Conservation (phyloP, 2,329 filamentous ascomycete genomes). For the Fusarium sp. region DNA sequence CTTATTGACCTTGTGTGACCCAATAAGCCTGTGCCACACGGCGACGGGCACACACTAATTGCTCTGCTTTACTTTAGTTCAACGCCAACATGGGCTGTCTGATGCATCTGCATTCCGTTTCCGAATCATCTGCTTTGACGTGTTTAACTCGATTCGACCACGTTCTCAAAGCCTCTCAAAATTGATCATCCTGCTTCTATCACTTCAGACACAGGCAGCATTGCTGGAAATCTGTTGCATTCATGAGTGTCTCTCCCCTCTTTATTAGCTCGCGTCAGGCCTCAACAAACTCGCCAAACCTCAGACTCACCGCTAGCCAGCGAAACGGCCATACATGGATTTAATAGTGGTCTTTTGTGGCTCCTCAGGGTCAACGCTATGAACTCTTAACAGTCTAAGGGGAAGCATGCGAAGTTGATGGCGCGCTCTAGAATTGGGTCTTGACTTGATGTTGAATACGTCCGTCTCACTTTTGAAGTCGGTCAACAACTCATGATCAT, state of each 20-base stretch:
- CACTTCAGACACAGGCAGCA: slow-evolving; percentile 2
- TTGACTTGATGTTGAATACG: slow-evolving; percentile 24
- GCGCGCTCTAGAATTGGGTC: slow-evolving; percentile 27
- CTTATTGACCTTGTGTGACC: slow-evolving; percentile 36
- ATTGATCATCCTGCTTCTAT: not conserved
- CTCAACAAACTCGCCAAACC: slow-evolving; percentile 32
- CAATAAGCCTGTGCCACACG: slow-evolving; percentile 51
- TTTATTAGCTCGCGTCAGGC: slow-evolving; percentile 21
- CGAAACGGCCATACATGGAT: slow-evolving; percentile 7
- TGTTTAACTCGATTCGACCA: slow-evolving; percentile 24
- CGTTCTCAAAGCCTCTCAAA: slow-evolving; percentile 3
- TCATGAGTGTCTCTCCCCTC: slow-evolving; percentile 13
- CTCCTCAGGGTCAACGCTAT: slow-evolving; percentile 33
- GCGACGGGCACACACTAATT: slow-evolving; percentile 41
- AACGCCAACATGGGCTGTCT: slow-evolving; percentile 27
- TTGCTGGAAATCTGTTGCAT: not conserved
- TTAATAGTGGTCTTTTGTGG: slow-evolving; percentile 33
- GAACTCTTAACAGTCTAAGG: slow-evolving; percentile 26
- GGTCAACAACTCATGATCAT: slow-evolving; percentile 1
- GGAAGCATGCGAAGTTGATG: slow-evolving; percentile 38
- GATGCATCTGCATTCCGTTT: slow-evolving; percentile 32
- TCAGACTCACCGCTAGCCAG: slow-evolving; percentile 44
- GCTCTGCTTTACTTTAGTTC: slow-evolving; percentile 26
- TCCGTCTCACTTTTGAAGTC: slow-evolving; percentile 1
- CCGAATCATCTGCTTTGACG: slow-evolving; percentile 42